phyloP scores from a whole-genome alignment of 345 rosid species.

The Mallotus nudiflorus region DNA sequence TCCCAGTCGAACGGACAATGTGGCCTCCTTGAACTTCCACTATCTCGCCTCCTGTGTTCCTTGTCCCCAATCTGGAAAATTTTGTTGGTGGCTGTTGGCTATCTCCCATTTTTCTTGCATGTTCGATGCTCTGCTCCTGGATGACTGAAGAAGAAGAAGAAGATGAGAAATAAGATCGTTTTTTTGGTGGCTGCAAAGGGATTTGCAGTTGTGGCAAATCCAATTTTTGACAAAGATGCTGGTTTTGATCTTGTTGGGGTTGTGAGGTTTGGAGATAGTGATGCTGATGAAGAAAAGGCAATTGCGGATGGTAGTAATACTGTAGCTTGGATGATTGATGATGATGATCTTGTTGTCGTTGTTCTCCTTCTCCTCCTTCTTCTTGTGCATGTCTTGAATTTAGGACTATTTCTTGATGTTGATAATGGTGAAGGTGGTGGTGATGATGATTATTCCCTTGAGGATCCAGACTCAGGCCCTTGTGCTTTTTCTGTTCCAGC shows the following conservation, averaged over 20 bases:
- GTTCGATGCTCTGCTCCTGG: slow-evolving; percentile 30
- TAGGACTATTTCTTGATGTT: slow-evolving; percentile 10
- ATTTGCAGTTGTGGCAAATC: slow-evolving; percentile 28
- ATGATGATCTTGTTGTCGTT: slow-evolving; percentile 10
- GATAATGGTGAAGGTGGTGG: slow-evolving; percentile 10
- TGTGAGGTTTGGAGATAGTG: slow-evolving; percentile 20
- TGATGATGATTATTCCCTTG: slow-evolving; percentile 43
- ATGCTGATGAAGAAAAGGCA: slow-evolving; percentile 7
- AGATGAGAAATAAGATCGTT: slow-evolving; percentile 34
- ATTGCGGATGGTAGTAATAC: slow-evolving; percentile 11
- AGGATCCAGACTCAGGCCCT: slow-evolving; percentile 58
- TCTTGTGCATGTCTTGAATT: slow-evolving; percentile 35
- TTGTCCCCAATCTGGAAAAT: slow-evolving; percentile 55
- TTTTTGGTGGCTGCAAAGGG: slow-evolving; percentile 40
- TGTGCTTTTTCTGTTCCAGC: slow-evolving; percentile 52
- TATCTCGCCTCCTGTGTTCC: slow-evolving; percentile 60
- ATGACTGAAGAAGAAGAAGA: slow-evolving; percentile 33
- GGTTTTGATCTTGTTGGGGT: slow-evolving; percentile 26
- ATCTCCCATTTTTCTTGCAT: slow-evolving; percentile 56
- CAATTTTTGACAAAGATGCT: slow-evolving; percentile 32
- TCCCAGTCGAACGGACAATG: slow-evolving; percentile 84
- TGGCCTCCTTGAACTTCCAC: slow-evolving; percentile 96
- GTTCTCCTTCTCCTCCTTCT: slow-evolving; percentile 19
- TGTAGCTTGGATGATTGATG: no score
- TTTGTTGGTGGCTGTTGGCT: slow-evolving; percentile 47